A percentile compares a stretch with the other conserved stretches of the same genome.
phyloP scores from a whole-genome alignment of 345 rosid species.

The Brassica juncea region DNA sequence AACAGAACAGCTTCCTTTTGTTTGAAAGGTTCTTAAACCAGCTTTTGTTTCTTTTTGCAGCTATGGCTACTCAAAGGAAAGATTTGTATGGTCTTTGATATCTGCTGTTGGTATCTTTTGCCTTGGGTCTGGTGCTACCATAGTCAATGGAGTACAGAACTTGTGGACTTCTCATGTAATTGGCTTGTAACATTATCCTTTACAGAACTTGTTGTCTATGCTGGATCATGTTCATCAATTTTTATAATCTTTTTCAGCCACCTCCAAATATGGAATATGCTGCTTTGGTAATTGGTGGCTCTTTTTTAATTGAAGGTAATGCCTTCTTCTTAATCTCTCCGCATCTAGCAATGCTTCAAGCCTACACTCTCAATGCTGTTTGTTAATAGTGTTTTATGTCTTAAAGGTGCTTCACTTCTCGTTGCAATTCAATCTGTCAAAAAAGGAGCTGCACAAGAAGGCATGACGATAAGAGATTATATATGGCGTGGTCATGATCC shows the following conservation, averaged over 20 bases:
- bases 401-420: slow-evolving; percentile 85
- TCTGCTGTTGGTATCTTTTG: slow-evolving; percentile 99
- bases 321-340: slow-evolving; percentile 8
- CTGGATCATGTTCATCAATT: slow-evolving; percentile 14
- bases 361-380: not conserved
- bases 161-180: slow-evolving; percentile 77
- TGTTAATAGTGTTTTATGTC: not conserved
- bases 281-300: slow-evolving; percentile 93
- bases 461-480: slow-evolving; percentile 85
- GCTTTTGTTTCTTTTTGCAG: slow-evolving; percentile 45
- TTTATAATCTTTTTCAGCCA: slow-evolving; percentile 54
- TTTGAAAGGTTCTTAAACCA: slow-evolving; percentile 25
- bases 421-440: slow-evolving; percentile 96
- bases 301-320: slow-evolving; percentile 88
- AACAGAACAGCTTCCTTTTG: slow-evolving; percentile 9
- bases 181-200: not conserved
- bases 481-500: slow-evolving; percentile 99
- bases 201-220: not conserved
- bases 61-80: slow-evolving; percentile 96
- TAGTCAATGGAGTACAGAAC: slow-evolving; percentile 88
- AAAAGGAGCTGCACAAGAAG: slow-evolving; percentile 96
- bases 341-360: slow-evolving; percentile 7
- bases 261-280: slow-evolving; percentile 80
- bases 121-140: slow-evolving; percentile 98
- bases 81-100: slow-evolving; percentile 99